Base-by-base conservation (phyloP, 345 rosid species). In the Salix brachista region DNA sequence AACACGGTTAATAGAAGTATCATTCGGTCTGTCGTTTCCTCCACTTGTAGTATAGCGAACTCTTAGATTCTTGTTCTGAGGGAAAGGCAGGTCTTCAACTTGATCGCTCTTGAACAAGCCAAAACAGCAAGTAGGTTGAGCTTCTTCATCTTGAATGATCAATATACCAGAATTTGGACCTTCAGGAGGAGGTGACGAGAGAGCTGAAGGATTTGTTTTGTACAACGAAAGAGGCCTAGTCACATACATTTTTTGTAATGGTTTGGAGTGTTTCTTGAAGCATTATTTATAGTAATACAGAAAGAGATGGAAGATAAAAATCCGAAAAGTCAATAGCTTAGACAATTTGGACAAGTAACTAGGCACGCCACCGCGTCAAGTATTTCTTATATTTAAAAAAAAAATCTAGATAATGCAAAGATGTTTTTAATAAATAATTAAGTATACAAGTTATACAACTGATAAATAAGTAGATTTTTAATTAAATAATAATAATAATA, bases 151-250 rank as follows among this genome's bases (percentile, higher is more conserved):
- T 76, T 76, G 85, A 65, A 91, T 86, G 23, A 88, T 89, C 60
- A 91, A 44, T 41, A 86, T 74, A 4, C 94, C 96, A 1, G 89
- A 87, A 77, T 84, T 86, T 10, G 92, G 90, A 75, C 90, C 96
- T 48, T 85, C 89, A 2, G 90, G 75, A 16, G 89, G 87, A 34
- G 84, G 70, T 34, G 61, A 67, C 2, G 88, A 81, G 1, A 86
- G 79, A 46, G 82, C 83, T 16, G 84, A 41, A 54, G 78, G 84
- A 21, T 81, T 56, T 71, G 60, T 69, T 69, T 32, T 41, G 56
- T 64, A 81, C 65, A 54, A 7, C 0, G 81, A 77, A 2, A 81
- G 81, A 48, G 72, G 75, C 62, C 76, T 78, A 9, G 84, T 70
- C 65, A 77, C 84, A 30, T 77, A 81, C 84, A 81, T 81, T 41